phyloP scores from a whole-genome alignment of 176 grass and related monocot genomes.

The Otatea glauca region DNA sequence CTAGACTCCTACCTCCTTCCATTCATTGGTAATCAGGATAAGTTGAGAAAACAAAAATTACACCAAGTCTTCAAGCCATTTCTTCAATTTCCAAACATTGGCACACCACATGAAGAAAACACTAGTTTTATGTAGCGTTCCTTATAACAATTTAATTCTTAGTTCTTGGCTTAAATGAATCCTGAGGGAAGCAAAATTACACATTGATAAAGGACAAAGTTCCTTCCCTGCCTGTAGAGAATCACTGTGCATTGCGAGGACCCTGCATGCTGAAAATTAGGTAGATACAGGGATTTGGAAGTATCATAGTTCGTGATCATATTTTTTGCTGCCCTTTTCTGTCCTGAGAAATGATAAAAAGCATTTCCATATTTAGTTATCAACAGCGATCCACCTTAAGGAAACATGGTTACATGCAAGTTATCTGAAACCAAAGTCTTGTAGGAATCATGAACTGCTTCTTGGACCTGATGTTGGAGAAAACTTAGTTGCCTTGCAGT shows the following conservation, averaged over 20 bases:
- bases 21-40: no score
- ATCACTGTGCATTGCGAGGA: neutral
- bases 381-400: neutral
- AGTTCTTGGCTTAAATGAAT: slow-evolving; percentile 19
- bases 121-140: neutral
- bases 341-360: neutral
- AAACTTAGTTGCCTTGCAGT: neutral
- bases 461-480: neutral
- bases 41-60: neutral
- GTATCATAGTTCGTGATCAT: neutral
- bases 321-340: neutral
- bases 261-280: neutral
- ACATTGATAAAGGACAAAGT: neutral
- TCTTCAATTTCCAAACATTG: slow-evolving; percentile 3
- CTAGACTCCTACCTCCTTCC: no score
- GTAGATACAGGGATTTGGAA: neutral
- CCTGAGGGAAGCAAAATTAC: neutral
- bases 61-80: neutral
- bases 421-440: neutral
- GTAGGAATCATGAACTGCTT: neutral
- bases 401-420: neutral
- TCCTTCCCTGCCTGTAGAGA: neutral
- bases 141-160: neutral
- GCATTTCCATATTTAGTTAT: neutral
- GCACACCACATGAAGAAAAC: neutral